Evolutionary conservation across 495 filamentous ascomycete genomes (phyloP).

Genomic region (Penicillium psychrofluorescens): DNA sequence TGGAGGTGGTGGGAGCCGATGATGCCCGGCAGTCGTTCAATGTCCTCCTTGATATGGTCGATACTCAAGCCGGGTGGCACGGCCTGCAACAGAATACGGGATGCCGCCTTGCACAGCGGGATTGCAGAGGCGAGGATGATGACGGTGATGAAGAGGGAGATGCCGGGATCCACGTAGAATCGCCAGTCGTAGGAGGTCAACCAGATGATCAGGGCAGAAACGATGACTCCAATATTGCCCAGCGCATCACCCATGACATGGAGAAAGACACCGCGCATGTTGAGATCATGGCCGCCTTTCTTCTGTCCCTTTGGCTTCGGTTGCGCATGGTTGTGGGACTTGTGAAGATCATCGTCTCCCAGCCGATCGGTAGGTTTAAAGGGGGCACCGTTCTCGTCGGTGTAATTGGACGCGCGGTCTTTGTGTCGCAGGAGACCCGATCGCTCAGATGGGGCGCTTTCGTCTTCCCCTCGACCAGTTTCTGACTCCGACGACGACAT

Average conservation of each 20-base stretch:
- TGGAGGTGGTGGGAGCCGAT: conserved; percentile 90
- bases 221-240: conserved; percentile 94
- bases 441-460: conserved; percentile 26
- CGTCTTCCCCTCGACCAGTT: conserved; percentile 40
- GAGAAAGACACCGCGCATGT: conserved; percentile 95
- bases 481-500: conserved; percentile 46
- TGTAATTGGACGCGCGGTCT: conserved; percentile 31
- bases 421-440: conserved; percentile 28
- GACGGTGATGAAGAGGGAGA: conserved; percentile 92
- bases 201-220: conserved; percentile 90
- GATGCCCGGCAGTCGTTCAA: conserved; percentile 73
- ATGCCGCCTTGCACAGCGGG: conserved; percentile 85
- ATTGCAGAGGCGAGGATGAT: conserved; percentile 91
- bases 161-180: conserved; percentile 81
- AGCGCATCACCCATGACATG: conserved; percentile 96
- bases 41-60: conserved; percentile 88
- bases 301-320: conserved; percentile 54
- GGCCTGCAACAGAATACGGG: conserved; percentile 90
- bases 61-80: conserved; percentile 81
- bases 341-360: conserved; percentile 29
- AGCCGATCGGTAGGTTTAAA: conserved; percentile 1
- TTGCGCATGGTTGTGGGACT: conserved; percentile 71
- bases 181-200: conserved; percentile 61
- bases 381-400: conserved; percentile 22
- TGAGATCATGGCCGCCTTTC: conserved; percentile 76